Percentiles rank a stretch among this genome's conserved stretches.
Conservation (phyloP, 1,284 basidiomycete species). For the Wallemia mellicola region DNA sequence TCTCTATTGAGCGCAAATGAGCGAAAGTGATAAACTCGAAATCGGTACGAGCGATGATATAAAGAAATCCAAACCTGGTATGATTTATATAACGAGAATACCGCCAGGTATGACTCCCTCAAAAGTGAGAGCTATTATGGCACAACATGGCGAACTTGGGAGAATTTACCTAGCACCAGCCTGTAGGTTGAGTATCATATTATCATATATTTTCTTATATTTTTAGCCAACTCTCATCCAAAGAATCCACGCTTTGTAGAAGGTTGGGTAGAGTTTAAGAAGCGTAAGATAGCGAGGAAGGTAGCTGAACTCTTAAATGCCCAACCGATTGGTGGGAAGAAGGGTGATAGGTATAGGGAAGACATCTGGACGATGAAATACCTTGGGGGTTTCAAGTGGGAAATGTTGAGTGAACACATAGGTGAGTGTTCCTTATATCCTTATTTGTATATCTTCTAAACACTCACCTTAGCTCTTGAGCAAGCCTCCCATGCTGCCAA, state of each 20-base stretch:
- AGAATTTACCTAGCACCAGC: conserved; percentile 10
- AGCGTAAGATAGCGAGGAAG: conserved; percentile 65
- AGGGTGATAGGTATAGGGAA: conserved; percentile 48
- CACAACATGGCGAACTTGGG: conserved; percentile 11
- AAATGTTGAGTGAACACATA: conserved; percentile 93
- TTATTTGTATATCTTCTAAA: not conserved
- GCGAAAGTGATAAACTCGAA: not conserved
- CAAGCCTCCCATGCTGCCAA: conserved; percentile 56
- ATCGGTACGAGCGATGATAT: not conserved
- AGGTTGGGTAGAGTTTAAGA: conserved; percentile 93
- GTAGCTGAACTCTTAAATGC: conserved; percentile 91
- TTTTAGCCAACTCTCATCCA: conserved; percentile 3
- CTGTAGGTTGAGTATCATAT: conserved; percentile 6
- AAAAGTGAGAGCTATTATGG: conserved; percentile 64
- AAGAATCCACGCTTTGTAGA: conserved; percentile 38
- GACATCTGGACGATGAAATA: conserved; percentile 99
- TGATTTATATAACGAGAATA: conserved; percentile 82
- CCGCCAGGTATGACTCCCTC: conserved; percentile 96
- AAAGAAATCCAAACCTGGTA: conserved; percentile 23
- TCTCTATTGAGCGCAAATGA: not conserved
- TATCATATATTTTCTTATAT: not conserved
- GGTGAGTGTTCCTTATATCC: conserved; percentile 27
- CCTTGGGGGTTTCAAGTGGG: conserved; percentile 91
- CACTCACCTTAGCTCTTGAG: not conserved
- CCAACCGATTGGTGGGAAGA: conserved; percentile 78